Percentiles rank a stretch among this genome's conserved stretches.
phyloP scores from a whole-genome alignment of 257 asterid species.

The Scutellaria galericulata region DNA sequence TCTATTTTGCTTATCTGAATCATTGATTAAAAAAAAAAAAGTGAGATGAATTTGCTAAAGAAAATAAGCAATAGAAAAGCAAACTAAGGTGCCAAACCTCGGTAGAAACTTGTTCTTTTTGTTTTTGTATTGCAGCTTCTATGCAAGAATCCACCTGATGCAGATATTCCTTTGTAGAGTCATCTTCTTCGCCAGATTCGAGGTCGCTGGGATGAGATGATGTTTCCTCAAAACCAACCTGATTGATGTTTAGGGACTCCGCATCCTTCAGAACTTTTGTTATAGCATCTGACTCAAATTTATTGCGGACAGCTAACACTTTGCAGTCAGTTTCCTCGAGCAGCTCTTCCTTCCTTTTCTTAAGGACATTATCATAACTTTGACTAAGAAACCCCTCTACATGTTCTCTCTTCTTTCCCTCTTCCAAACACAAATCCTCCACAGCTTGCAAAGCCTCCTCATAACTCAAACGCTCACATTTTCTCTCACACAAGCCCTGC shows the following conservation, averaged over 20 bases:
- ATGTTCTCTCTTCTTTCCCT: constrained; percentile 74
- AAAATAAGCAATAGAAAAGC: constrained; percentile 1
- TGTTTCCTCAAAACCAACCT: constrained; percentile 75
- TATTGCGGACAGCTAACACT: constrained; percentile 45
- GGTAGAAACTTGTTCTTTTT: constrained; percentile 77
- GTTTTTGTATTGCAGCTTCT: constrained; percentile 84
- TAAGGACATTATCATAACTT: constrained; percentile 72
- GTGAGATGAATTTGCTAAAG: constrained; percentile 38
- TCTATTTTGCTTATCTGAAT: constrained; percentile 86
- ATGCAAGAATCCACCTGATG: constrained; percentile 84
- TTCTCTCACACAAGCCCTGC: constrained; percentile 83
- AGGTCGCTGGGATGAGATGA: constrained; percentile 67
- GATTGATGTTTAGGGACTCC: constrained; percentile 68
- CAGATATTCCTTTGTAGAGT: constrained; percentile 62
- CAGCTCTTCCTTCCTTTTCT: constrained; percentile 73
- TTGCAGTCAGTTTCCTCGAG: constrained; percentile 63
- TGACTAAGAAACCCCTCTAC: constrained; percentile 34
- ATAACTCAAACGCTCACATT: constrained; percentile 75
- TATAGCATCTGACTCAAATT: constrained; percentile 80
- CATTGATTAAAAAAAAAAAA: constrained; percentile 24
- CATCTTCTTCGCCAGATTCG: constrained; percentile 79
- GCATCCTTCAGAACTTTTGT: constrained; percentile 81
- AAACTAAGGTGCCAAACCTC: constrained; percentile 62
- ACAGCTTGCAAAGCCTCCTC: constrained; percentile 87
- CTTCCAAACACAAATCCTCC: constrained; percentile 86